These are phyloP conservation scores for Amphirosellinia nigrospora DNA, from an alignment of 495 filamentous ascomycete genomes.

Conservation along the genomic window DNA sequence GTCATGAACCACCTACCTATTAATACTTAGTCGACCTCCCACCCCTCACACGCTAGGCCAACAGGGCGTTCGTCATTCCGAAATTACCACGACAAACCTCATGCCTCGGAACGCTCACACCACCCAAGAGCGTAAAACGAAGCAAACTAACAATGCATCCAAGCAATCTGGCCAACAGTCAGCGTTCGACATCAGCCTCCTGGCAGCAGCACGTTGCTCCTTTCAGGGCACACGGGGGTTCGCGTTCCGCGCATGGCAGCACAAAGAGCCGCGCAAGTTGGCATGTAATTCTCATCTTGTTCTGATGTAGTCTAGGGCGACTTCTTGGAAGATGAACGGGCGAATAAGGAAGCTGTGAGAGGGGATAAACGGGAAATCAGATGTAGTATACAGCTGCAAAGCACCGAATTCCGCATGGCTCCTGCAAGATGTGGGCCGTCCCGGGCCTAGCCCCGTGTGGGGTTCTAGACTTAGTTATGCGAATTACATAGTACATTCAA, in stretches of 20 bases:
- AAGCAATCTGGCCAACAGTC: background rate
- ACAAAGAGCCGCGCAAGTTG: background rate
- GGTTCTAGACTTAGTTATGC: background rate
- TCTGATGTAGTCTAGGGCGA: background rate
- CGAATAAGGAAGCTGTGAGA: conserved; percentile 5
- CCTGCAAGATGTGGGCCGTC: background rate
- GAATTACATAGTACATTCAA: too few species aligned
- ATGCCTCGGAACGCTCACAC: background rate
- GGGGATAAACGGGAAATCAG: conserved; percentile 11
- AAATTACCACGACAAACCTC: background rate
- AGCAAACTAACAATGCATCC: background rate
- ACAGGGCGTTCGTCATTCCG: background rate
- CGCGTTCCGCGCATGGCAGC: conserved; percentile 31
- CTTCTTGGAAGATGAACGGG: background rate
- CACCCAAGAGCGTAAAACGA: background rate
- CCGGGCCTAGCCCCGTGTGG: background rate
- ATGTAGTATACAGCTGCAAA: background rate
- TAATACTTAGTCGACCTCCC: background rate
- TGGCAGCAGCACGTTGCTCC: background rate
- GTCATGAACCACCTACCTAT: background rate
- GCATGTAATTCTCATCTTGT: background rate
- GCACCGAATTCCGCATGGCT: background rate
- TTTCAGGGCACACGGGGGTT: conserved; percentile 36
- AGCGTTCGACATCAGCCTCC: background rate
- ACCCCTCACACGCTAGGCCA: background rate